Base-by-base conservation (phyloP, 2,329 filamentous ascomycete genomes). In the Immersiporthe knoxdaviesiana region DNA sequence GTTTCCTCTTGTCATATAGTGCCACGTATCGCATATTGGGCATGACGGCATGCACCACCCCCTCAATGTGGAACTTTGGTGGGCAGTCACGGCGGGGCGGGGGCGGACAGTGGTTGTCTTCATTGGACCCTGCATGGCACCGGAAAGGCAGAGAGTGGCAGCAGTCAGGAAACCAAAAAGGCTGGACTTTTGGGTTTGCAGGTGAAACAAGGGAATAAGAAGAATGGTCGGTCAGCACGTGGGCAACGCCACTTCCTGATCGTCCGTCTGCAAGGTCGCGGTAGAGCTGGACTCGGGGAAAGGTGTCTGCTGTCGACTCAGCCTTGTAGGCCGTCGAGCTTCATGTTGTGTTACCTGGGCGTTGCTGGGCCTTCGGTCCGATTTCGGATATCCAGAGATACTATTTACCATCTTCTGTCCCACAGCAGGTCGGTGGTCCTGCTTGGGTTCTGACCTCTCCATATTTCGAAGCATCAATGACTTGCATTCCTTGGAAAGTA, bases 291-390 rank as follows among this genome's bases (percentile, higher is more conserved):
- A 14, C 24, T 24, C 24, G 8, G 47, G 35, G 35, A 4, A 52
- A 11, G 47, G n/a, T 27, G 12, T 27, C 10, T 52, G 6, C 47
- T 52, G n/a, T 54, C 50, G 2, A 1, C 16, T 27, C n/a, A 54
- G 50, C 50, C n/a, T 54, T 54, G n/a, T 54, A 27, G 27, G 50
- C 50, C 50, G 3, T 27, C 32, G 12, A 32, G 24, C 27, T 30
- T 30, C 6, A 56, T 56, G 24, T 56, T 44, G n/a, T 52, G 27
- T 52, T 21, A n/a, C 47, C 18, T 35, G 12, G 47, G 30, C n/a
- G n/a, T n/a, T n/a, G n/a, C n/a, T n/a, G n/a, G n/a, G n/a, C n/a
- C 27, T 64, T 64, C 62, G 62, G 62, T 64, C 62, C 47, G 62
- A 64, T 21, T 39, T 54, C 62, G 62, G 44, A 32, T 35, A 37